Evolutionary conservation across 1,284 basidiomycete genomes (phyloP).

Genomic region (Tilletia setariae): DNA sequence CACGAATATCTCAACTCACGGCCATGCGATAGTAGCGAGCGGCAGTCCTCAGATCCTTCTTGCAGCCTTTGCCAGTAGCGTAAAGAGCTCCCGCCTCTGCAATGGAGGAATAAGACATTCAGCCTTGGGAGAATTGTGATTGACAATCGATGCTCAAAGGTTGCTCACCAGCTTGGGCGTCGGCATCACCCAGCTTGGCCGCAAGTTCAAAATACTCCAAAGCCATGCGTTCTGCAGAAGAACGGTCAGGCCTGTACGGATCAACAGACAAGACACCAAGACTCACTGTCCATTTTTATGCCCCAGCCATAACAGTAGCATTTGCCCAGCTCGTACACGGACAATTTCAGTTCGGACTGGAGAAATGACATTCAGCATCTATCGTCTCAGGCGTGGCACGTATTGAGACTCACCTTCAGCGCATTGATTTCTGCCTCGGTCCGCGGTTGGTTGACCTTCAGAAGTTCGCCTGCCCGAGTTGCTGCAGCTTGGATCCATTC

Average conservation of each 20-base stretch:
- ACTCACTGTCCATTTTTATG: constrained; percentile 68
- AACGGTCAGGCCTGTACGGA: constrained; percentile 21
- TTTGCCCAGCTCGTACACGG: constrained; percentile 86
- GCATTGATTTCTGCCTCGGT: constrained; percentile 55
- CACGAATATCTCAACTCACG: constrained; percentile 54
- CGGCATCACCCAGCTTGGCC: constrained; percentile 75
- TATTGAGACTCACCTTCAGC: constrained; percentile 51
- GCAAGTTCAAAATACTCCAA: constrained; percentile 72
- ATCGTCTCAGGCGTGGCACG: not conserved
- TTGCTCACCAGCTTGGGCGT: constrained; percentile 66
- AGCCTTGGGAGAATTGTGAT: not conserved
- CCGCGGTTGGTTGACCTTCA: constrained; percentile 60
- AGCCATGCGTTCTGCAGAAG: constrained; percentile 59
- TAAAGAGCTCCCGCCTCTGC: constrained; percentile 70
- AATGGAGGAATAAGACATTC: not conserved
- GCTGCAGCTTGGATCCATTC: constrained; percentile 78
- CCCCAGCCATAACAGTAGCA: constrained; percentile 92
- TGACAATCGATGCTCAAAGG: not conserved
- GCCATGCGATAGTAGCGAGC: constrained; percentile 86
- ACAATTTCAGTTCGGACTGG: constrained; percentile 71
- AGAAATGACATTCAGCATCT: not conserved
- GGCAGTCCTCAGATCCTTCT: constrained; percentile 79
- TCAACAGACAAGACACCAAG: constrained; percentile 21
- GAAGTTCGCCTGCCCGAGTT: constrained; percentile 72
- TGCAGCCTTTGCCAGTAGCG: constrained; percentile 74